Base-by-base conservation (phyloP, 2,329 filamentous ascomycete genomes). In the Diaporthe nobilis region DNA sequence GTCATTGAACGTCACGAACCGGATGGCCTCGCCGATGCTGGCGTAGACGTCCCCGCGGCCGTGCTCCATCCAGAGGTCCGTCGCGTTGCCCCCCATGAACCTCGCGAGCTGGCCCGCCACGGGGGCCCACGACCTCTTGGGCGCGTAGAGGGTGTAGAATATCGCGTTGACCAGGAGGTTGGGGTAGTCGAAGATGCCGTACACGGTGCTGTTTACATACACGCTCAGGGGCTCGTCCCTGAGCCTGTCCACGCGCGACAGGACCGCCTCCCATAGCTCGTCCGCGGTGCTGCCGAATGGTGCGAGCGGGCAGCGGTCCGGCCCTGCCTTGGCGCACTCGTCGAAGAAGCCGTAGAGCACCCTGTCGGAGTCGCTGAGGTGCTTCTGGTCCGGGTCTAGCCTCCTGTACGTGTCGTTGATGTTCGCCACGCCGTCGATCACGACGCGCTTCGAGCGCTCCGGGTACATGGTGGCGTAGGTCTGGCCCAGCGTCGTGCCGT, bases 241-340 rank as follows among this genome's bases (percentile, higher is more conserved):
- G 3, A 89, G 80, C 1, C 80, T 75, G 0, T 80, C 75, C 1
- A 86, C 77, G 5, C 85, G 81, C 0, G 74, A 53, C 7, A 84
- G 73, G 1, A 88, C 79, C 28, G 81, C 80, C 0, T 78, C 73
- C 28, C 79, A 77, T 15, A 87, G 79, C 2, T 79, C 81, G 53
- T 85, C 80, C 55, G 82, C 82, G 0, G 85, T 82, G 4, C 80
- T 77, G 10, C 82, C 83, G n/a, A 86, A 78, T 0, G 81, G 79
- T 0, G 84, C 84, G 22, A 90, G 78, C 1, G 85, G 80, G 75
- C 88, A 90, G 20, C 80, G 82, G 8, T 84, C 77, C 3, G 71
- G 37, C 1, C 88, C 87, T 1, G 88, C 88, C 58, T 85, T 84
- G 77, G 85, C 84, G 78, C 88, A 90, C 68, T 85, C 84, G n/a